A percentile compares a stretch with the other conserved stretches of the same genome.
These are phyloP conservation scores for Trametes coccinea DNA, from an alignment of 768 basidiomycete species.

Conservation along the genomic window DNA sequence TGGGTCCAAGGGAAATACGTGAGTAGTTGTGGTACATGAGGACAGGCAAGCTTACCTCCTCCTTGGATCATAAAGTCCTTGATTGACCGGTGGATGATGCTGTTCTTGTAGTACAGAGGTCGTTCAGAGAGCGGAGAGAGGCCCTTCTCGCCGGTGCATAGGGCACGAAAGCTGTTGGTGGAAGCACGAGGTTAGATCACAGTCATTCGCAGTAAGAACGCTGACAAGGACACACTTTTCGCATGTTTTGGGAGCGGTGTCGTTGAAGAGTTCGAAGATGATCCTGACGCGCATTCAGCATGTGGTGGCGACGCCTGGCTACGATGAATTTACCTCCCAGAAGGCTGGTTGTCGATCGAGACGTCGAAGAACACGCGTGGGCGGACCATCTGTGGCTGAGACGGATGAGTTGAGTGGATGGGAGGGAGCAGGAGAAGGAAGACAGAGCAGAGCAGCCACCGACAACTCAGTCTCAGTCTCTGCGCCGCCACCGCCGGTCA, in stretches of 20 bases:
- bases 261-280: slow-evolving; percentile 74
- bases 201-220: neutral
- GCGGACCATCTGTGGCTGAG: slow-evolving; percentile 41
- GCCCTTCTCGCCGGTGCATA: slow-evolving; percentile 88
- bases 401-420: neutral
- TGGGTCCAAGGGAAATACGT: slow-evolving; percentile 22
- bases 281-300: slow-evolving; percentile 42
- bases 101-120: slow-evolving; percentile 82
- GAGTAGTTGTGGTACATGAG: neutral
- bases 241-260: slow-evolving; percentile 69
- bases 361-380: slow-evolving; percentile 75
- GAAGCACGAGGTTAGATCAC: neutral
- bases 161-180: slow-evolving; percentile 69
- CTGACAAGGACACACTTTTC: slow-evolving; percentile 62
- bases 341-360: slow-evolving; percentile 46
- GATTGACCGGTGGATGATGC: slow-evolving; percentile 78
- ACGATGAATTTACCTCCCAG: slow-evolving; percentile 51
- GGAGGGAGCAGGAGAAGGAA: too few relatives aligned
- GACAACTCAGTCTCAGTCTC: too few relatives aligned
- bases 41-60: slow-evolving; percentile 49
- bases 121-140: slow-evolving; percentile 59
- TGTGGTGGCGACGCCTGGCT: neutral
- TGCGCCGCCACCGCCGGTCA: too few relatives aligned
- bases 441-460: too few relatives aligned
- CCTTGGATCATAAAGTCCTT: slow-evolving; percentile 80